These are phyloP conservation scores for Penicillium janthinellum DNA, from an alignment of 2,329 filamentous ascomycete species.

Conservation along the genomic window DNA sequence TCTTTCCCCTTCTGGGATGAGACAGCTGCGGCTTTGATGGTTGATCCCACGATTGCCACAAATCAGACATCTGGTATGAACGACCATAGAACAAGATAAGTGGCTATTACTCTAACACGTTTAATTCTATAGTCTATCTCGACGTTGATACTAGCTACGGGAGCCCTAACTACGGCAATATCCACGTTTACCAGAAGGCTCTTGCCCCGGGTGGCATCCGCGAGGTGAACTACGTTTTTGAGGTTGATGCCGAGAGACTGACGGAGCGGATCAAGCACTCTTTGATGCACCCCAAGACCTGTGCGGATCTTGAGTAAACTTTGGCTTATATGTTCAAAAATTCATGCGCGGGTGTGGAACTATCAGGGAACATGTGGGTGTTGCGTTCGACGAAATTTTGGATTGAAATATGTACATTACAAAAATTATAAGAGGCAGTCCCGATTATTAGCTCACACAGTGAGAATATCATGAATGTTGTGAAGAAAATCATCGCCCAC, in stretches of 20 bases:
- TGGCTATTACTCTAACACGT: neutral
- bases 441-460: neutral
- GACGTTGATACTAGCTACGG: constrained; percentile 48
- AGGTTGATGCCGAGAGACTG: constrained; percentile 40
- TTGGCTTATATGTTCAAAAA: neutral
- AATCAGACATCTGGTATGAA: constrained; percentile 40
- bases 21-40: constrained; percentile 44
- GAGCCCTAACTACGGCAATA: constrained; percentile 46
- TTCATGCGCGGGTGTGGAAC: neutral
- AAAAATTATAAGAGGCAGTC: neutral
- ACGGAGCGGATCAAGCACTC: constrained; percentile 42
- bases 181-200: constrained; percentile 47
- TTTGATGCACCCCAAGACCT: constrained; percentile 31
- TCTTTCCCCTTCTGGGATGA: constrained; percentile 52
- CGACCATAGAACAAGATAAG: neutral
- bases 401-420: neutral
- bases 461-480: too few relatives aligned
- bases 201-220: constrained; percentile 38
- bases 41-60: constrained; percentile 41
- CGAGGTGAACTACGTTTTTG: constrained; percentile 46
- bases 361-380: neutral
- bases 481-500: too few relatives aligned
- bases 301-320: constrained; percentile 4
- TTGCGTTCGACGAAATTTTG: neutral
- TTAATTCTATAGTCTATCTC: constrained; percentile 37